These are phyloP conservation scores for Botrytis paeoniae DNA, from an alignment of 2,329 filamentous ascomycete genomes.

Conservation along the genomic window DNA sequence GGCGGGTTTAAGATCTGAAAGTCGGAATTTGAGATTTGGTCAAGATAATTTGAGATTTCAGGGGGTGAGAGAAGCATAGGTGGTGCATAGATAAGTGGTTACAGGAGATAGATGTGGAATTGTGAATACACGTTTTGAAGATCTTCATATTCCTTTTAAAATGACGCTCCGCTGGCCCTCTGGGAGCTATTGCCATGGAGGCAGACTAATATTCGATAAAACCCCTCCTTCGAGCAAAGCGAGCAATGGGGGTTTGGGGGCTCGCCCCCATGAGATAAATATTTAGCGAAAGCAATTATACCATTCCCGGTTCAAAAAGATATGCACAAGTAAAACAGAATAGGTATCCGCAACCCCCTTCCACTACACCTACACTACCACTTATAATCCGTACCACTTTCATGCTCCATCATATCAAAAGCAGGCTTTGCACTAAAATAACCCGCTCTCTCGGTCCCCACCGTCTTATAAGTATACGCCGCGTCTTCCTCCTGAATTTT, in stretches of 20 bases:
- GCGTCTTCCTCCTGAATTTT: conserved; percentile 69
- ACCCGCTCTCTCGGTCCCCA: conserved; percentile 60
- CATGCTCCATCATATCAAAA: conserved; percentile 66
- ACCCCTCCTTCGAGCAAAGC: not conserved
- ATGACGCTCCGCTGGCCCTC: not conserved
- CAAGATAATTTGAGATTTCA: not conserved
- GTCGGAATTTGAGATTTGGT: too few species aligned
- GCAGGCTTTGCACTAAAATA: conserved; percentile 70
- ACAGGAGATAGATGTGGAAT: not conserved
- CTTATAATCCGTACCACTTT: conserved; percentile 40
- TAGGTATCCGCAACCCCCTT: too few species aligned
- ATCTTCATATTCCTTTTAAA: not conserved
- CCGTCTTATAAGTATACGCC: conserved; percentile 60
- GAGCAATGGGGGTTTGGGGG: not conserved
- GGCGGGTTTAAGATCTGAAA: not conserved
- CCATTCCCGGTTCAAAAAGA: not conserved
- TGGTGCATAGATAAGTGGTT: not conserved
- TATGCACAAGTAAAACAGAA: not conserved
- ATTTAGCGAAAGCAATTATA: not conserved
- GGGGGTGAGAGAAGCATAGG: not conserved
- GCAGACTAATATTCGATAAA: too few species aligned
- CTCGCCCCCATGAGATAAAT: not conserved
- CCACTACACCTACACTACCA: conserved; percentile 23
- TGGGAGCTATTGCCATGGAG: not conserved
- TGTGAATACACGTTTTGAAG: not conserved